Conservation (phyloP, 257 asterid genomes). For the Fraxinus cuspidata region DNA sequence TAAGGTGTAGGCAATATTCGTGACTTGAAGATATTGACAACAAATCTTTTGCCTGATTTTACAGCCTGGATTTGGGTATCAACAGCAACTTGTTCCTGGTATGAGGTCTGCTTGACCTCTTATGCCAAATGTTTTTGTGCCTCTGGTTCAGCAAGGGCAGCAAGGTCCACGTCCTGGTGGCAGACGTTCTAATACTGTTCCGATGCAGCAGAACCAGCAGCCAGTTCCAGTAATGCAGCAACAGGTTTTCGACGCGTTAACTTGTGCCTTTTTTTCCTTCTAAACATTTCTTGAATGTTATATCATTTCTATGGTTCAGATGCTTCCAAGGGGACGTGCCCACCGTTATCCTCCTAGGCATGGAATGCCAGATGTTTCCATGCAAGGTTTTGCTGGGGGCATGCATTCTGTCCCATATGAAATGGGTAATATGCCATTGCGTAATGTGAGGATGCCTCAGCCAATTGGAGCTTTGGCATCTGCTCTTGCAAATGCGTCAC, state of each 20-base stretch:
- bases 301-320: conserved; percentile 36
- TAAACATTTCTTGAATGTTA: background rate
- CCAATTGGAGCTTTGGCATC: conserved; percentile 90
- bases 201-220: conserved; percentile 80
- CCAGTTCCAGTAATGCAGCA: conserved; percentile 83
- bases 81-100: conserved; percentile 96
- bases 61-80: conserved; percentile 97
- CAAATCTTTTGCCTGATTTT: conserved; percentile 5
- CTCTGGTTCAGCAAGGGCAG: conserved; percentile 87
- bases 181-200: conserved; percentile 60
- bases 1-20: too few species aligned
- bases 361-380: conserved; percentile 60
- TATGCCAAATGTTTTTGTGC: conserved; percentile 85
- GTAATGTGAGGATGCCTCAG: conserved; percentile 63
- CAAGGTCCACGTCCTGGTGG: conserved; percentile 97
- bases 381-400: conserved; percentile 72
- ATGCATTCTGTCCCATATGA: conserved; percentile 82
- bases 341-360: conserved; percentile 79
- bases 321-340: conserved; percentile 92
- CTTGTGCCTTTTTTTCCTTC: background rate
- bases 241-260: conserved; percentile 42
- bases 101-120: conserved; percentile 91
- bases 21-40: background rate
- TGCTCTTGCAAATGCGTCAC: conserved; percentile 92
- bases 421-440: conserved; percentile 79